Base-by-base conservation (phyloP, 805 yeast species). In the Dipodascus albidus region DNA sequence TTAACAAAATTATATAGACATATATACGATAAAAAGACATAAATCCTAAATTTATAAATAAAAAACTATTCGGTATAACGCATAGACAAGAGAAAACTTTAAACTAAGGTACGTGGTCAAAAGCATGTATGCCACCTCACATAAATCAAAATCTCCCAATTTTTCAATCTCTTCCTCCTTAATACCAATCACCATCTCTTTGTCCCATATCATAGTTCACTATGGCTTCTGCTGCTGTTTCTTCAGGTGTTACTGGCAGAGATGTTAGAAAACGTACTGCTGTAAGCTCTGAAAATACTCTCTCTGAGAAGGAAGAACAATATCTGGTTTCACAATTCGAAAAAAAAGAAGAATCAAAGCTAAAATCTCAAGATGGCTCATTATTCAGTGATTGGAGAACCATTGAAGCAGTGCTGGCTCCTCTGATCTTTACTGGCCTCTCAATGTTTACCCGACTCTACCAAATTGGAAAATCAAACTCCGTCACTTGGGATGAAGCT, bases 401-500 rank as follows among this genome's bases (percentile, higher is more conserved):
- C 6, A 19, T 47, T n/a, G 49, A 47, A 47, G 31, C 31, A 20
- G 31, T 23, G n/a, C 24, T 47, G 8, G 49, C 49, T 22, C 49
- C 49, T 21, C n/a, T 47, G 4, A 23, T 47, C 31, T 47, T 47
- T n/a, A 47, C 49, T 0, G 60, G 75, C 2, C 60, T 82, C 20
- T 80, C 95, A 2, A 80, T 87, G 58, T 76, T 64, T 52, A 61
- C 70, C 23, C 64, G 72, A 19, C 56, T 87, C 67, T 82, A 86
- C 70, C 76, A 76, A 57, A 85, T 89, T 62, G 87, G 87, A 50
- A 72, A 74, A 52, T 82, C 86, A 58, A 73, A 79, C 53, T 69
- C 73, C 53, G 96, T 90, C 33, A 88, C 87, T 49, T 90, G 97
- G 97, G 97, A 89, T 70, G 97, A 89, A 67, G 97, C 96, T 44